Evolutionary conservation across 108 stramenopile genomes (phyloP).

Genomic region (Thalassiosira profunda): DNA sequence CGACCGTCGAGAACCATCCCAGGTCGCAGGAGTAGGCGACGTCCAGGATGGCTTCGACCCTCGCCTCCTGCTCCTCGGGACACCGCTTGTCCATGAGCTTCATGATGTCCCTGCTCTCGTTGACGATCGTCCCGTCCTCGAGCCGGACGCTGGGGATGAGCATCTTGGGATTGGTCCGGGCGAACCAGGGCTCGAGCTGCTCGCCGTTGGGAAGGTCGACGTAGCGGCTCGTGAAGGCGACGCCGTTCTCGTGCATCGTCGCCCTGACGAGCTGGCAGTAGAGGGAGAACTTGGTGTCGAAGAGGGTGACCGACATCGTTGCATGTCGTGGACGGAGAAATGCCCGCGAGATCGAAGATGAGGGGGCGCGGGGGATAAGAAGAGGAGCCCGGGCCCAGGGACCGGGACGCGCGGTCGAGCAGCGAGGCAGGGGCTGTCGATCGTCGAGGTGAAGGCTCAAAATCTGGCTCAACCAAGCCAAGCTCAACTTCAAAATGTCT

Average conservation of each 20-base stretch:
- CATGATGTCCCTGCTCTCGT: constrained; percentile 3
- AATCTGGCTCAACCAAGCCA: too few relatives aligned
- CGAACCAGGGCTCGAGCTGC: constrained; percentile 11
- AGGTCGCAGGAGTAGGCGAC: constrained; percentile 4
- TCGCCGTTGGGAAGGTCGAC: constrained; percentile 1
- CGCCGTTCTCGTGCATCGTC: constrained; percentile 6
- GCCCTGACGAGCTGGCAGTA: too few relatives aligned
- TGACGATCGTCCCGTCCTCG: constrained; percentile 5
- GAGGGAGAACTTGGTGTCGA: too few relatives aligned
- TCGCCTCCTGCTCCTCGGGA: not conserved
- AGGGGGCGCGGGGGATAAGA: too few relatives aligned
- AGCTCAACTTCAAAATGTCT: too few relatives aligned
- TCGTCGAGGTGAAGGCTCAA: too few relatives aligned
- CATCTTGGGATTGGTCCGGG: constrained; percentile 5
- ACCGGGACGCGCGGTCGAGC: too few relatives aligned
- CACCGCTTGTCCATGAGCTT: constrained; percentile 11
- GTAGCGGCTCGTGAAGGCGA: not conserved
- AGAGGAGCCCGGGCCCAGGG: too few relatives aligned
- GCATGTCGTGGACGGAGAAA: too few relatives aligned
- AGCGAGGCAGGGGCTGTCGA: too few relatives aligned
- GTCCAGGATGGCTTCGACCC: constrained; percentile 1
- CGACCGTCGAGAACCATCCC: constrained; percentile 7
- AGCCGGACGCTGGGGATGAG: not conserved
- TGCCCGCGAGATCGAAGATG: too few relatives aligned
- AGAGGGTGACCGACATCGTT: too few relatives aligned